Base-by-base conservation (phyloP, 75 land plant species). In the Sequoiadendron giganteum region DNA sequence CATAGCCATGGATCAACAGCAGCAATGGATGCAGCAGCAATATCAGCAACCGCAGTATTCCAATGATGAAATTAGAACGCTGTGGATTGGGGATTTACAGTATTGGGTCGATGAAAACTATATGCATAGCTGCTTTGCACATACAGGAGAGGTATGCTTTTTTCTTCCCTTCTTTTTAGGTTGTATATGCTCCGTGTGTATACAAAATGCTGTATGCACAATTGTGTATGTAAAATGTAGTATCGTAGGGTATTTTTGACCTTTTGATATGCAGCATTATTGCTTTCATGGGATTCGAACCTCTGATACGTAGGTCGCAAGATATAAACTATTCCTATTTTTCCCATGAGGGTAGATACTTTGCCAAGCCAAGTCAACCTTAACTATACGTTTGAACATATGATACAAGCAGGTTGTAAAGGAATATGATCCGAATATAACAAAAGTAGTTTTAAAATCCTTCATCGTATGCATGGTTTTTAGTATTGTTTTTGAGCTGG, bases 51-150 rank as follows among this genome's bases (percentile, higher is more conserved):
- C 81, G 16, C 81, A 78, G 81, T 78, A 78, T 78, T 55, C 87
- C 45, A 49, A 48, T 21, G 97, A 92, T 14, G 95, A 94, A 83
- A 88, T 90, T 49, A 91, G 89, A 86, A 94, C 96, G 76, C 89
- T 96, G 81, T 96, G 97, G 97, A 90, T 95, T 16, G 97, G 97
- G 28, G 97, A 96, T 89, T 92, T 96, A 16, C 93, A 92, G 43
- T 93, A 92, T 39, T 96, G 97, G 97, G 95, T 96, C 93, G 97
- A 96, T 87, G 97, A 96, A 86, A 88, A 81, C 48, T 96, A 95
- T 86, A 90, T 96, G 25, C 92, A 93, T 68, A 85, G 32, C 32
- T 93, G 95, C 85, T 96, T 96, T 80, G 91, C 81, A 6, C 81
- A 78, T 1, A 78, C 81, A 5, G 81, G 81, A 78, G 81, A 78